A percentile compares a stretch with the other conserved stretches of the same genome.
phyloP scores from a whole-genome alignment of 148 eudicot species.

The Drosera capensis region DNA sequence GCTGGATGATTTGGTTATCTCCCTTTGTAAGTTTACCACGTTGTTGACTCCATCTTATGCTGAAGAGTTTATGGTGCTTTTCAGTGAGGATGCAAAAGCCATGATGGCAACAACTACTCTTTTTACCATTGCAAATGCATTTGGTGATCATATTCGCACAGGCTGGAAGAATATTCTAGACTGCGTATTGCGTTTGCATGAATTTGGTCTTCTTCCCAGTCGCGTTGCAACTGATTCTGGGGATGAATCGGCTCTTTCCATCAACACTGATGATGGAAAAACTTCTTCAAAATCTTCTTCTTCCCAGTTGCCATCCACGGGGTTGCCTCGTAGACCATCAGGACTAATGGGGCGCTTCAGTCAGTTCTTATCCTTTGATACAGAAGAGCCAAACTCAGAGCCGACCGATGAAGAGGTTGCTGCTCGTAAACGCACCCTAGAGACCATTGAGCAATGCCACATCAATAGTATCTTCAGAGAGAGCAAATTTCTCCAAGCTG shows the following conservation, averaged over 20 bases:
- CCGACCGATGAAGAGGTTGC: constrained; percentile 79
- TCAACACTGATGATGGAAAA: constrained; percentile 38
- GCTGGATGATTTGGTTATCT: constrained; percentile 75
- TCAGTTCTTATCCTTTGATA: constrained; percentile 68
- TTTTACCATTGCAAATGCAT: constrained; percentile 77
- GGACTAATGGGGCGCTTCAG: constrained; percentile 90
- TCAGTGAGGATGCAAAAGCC: constrained; percentile 74
- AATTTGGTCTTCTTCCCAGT: constrained; percentile 82
- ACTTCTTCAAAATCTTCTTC: constrained; percentile 38
- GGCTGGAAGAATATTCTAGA: constrained; percentile 87
- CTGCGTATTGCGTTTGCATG: constrained; percentile 70
- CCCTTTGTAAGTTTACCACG: constrained; percentile 84
- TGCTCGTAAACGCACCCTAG: constrained; percentile 82
- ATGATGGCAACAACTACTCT: constrained; percentile 79
- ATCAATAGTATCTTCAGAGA: constrained; percentile 79
- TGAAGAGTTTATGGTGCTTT: constrained; percentile 74
- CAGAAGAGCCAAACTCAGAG: constrained; percentile 78
- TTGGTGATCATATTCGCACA: constrained; percentile 67
- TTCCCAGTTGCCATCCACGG: constrained; percentile 38
- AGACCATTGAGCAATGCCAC: constrained; percentile 74
- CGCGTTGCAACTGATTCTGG: constrained; percentile 77
- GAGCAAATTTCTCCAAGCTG: constrained; percentile 94
- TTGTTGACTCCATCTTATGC: constrained; percentile 51
- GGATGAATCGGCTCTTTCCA: constrained; percentile 48
- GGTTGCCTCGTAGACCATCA: constrained; percentile 64